Conservation (phyloP, 495 filamentous ascomycete species). For the Apiosordaria backusii region DNA sequence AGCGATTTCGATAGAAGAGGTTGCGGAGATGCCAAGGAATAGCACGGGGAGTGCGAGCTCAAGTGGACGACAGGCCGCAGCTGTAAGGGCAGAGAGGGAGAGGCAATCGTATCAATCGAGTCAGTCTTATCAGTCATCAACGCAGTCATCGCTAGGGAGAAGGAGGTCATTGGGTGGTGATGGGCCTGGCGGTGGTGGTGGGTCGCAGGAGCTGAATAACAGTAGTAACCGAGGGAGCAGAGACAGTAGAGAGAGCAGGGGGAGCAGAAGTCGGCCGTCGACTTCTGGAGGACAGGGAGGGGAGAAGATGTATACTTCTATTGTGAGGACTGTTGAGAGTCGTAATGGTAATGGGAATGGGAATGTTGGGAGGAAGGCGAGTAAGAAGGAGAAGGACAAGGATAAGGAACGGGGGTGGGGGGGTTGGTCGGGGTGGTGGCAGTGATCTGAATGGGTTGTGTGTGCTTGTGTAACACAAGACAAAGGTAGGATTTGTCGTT, state of each 20-base stretch:
- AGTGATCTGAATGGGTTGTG: conserved; percentile 5
- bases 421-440: conserved; percentile 20
- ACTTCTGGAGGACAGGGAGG: conserved; percentile 6
- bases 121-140: background rate
- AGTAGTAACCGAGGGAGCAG: background rate
- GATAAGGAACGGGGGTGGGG: conserved; percentile 21
- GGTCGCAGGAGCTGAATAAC: background rate
- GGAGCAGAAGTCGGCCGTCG: background rate
- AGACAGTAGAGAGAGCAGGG: background rate
- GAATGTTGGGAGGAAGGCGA: background rate
- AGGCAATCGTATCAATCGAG: background rate
- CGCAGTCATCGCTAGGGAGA: background rate
- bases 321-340: background rate
- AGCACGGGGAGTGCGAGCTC: background rate
- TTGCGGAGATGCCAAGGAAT: background rate
- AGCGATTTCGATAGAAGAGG: background rate
- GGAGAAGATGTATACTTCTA: background rate
- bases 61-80: background rate
- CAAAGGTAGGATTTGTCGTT: too few species aligned
- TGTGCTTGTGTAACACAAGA: too few species aligned
- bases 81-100: background rate
- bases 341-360: background rate
- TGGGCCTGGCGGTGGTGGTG: background rate
- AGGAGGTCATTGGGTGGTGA: conserved; percentile 6
- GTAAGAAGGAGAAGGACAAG: conserved; percentile 18